These are phyloP conservation scores for Hypoxylon trugodes DNA, from an alignment of 495 filamentous ascomycete species.

Conservation along the genomic window DNA sequence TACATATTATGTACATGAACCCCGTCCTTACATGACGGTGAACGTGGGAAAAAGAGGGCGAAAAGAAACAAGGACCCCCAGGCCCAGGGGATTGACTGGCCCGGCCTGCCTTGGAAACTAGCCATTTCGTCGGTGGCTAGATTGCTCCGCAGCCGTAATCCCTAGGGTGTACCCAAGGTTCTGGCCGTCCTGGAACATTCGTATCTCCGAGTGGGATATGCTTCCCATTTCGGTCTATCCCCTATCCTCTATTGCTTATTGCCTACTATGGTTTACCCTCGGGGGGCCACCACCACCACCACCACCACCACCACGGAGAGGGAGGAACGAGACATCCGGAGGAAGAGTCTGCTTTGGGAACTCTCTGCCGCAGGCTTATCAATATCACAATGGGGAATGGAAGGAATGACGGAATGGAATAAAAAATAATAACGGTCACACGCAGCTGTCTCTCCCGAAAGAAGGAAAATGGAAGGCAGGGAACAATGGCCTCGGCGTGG, in stretches of 20 bases:
- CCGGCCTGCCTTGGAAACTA: no score
- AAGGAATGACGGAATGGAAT: not conserved
- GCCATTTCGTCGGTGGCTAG: no score
- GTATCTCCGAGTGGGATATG: slow-evolving; percentile 30
- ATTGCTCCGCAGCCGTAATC: no score
- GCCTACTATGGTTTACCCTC: not conserved
- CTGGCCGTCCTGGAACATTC: slow-evolving; percentile 5
- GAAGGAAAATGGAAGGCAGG: not conserved
- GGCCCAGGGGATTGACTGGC: slow-evolving; percentile 2
- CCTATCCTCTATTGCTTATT: not conserved
- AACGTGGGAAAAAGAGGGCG: slow-evolving; percentile 1
- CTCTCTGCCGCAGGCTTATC: slow-evolving; percentile 5
- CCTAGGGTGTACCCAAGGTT: slow-evolving; percentile 5
- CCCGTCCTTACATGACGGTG: slow-evolving; percentile 29
- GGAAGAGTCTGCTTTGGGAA: slow-evolving; percentile 20
- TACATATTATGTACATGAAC: slow-evolving; percentile 34
- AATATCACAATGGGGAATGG: slow-evolving; percentile 10
- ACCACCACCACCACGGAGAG: no score
- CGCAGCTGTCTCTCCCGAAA: not conserved
- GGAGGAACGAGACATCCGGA: no score
- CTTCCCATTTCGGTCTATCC: slow-evolving; percentile 25
- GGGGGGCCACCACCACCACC: no score
- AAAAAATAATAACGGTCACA: not conserved
- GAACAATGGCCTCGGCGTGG: slow-evolving; percentile 7
- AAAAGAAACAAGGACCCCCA: not conserved